Evolutionary conservation across 1,284 basidiomycete species (phyloP), one percentile per base, ranked within the genome.

Genomic region (Retiboletus fuscus): DNA sequence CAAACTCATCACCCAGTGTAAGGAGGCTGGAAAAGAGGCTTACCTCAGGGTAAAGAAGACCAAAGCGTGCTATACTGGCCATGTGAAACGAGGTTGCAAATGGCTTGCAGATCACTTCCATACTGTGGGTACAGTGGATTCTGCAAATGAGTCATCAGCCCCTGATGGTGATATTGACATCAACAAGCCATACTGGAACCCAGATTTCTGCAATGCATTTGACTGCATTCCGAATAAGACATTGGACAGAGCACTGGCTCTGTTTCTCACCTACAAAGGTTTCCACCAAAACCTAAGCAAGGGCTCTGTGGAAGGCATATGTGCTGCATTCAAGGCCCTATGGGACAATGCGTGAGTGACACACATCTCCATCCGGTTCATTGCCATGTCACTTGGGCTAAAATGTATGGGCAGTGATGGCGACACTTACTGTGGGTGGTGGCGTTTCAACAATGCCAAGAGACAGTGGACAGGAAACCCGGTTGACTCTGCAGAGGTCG

Each of bases 1-100:
- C 3, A 30, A 61, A 18, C 20, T 3, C n/a, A 15, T 61, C 60
- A 61, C 13, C 60, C 39, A 61, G 41, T 64, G 61, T 10, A 72
- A 71, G 18, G 61, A 71, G 8, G 30, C 28, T 0, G 61, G 65
- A 0, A 71, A 71, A 15, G 49, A 67, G 15, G 30, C 61, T 8
- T 66, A 71, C 66, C 62, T 72, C 7, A 67, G 49, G 16, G 69
- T 62, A 16, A 49, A n/a, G 12, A 72, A 67, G 18, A 72, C 61
- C 1, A 61, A 18, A 18, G 44, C 30, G 3, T 71, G 61, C 30
- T 72, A 72, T 43, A 12, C 3, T 1, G 69, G 69, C 0, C 62
- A 72, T n/a, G 46, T 72, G 28, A 72, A 61, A 24, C 28, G 28
- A 3, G 65, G 69, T 10, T 7, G 34, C 1, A 26, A 46, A 18